These are phyloP conservation scores for Aspergillus taichungensis DNA, from an alignment of 495 filamentous ascomycete genomes.

Conservation along the genomic window DNA sequence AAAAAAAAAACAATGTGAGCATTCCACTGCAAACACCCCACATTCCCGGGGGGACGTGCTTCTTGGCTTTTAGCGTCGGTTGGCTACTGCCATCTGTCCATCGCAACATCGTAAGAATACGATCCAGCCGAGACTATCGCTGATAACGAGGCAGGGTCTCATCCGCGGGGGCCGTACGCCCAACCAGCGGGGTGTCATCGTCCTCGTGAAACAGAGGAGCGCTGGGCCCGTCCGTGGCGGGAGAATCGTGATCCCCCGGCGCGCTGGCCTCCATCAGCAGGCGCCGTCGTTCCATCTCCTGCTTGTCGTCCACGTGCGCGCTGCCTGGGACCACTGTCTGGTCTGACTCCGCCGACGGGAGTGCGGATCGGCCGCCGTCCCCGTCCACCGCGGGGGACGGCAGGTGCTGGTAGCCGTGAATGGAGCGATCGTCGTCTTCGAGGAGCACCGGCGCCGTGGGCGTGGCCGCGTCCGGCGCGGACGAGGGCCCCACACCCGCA, in stretches of 20 bases:
- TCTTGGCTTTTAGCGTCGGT: no score
- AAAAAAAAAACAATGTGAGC: no score
- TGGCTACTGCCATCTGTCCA: no score
- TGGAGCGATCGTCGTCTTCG: constrained; percentile 25
- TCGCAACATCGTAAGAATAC: no score
- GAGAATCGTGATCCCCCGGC: constrained; percentile 38
- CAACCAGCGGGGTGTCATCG: constrained; percentile 43
- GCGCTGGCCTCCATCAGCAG: constrained; percentile 65
- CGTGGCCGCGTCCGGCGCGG: constrained; percentile 16
- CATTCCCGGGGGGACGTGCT: no score
- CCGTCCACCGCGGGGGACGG: constrained; percentile 11
- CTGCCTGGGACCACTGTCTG: constrained; percentile 27
- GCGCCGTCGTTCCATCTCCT: constrained; percentile 69
- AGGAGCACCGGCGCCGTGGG: constrained; percentile 31
- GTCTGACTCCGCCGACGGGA: constrained; percentile 33
- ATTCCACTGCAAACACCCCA: no score
- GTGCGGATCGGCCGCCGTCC: constrained; percentile 21
- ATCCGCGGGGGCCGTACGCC: constrained; percentile 31
- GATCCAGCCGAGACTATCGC: constrained; percentile 15
- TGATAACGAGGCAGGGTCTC: constrained; percentile 43
- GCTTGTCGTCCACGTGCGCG: constrained; percentile 61
- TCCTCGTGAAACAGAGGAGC: constrained; percentile 61
- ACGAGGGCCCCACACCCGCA: constrained; percentile 41
- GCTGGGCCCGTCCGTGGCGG: constrained; percentile 39
- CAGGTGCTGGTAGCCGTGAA: constrained; percentile 30